Base-by-base conservation (phyloP, 306 rosid genomes). In the Quercus dentata region DNA sequence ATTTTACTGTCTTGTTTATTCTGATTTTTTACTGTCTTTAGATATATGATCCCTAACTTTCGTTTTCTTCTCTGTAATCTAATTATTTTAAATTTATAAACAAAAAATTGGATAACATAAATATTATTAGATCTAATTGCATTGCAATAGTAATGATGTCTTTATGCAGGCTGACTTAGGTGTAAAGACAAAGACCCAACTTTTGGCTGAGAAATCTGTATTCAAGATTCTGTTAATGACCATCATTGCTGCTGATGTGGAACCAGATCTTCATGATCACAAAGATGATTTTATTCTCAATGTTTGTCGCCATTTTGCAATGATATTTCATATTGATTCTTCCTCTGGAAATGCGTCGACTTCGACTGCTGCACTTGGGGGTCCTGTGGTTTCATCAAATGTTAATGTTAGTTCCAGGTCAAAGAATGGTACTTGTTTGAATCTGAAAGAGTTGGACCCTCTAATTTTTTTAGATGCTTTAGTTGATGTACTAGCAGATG, bases 111-210 rank as follows among this genome's bases (percentile, higher is more conserved):
- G 25, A 21, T 67, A 78, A 54, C 70, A 44, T 25, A 72, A 27
- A 55, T 75, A 54, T 68, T 14, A 20, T 61, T 56, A 58, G 56
- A 65, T 67, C 83, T 80, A 46, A 56, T n/a, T 79, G 85, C 78
- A 56, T 67, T 78, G 58, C 54, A 69, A 73, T 90, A 67, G 75
- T 81, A 69, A 56, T 27, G 59, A 74, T 73, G 57, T 51, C 72
- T 79, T 20, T 23, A 82, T 86, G 80, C 94, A 96, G 99, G 97
- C 98, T 74, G 99, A 96, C 89, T 88, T 96, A 51, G 99, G 99
- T 69, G 98, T 96, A 30, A 96, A 96, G 93, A 96, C 99, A 8
- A 96, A 96, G 94, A 93, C 99, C 79, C 99, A 96, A 88, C 94
- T 96, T 72, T 85, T 96, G 88, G 99, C 99, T 70, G 98, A 96